Evolutionary conservation across 225 moss, liverwort and hornwort genomes (phyloP).

Genomic region (Marchantia paleacea): DNA sequence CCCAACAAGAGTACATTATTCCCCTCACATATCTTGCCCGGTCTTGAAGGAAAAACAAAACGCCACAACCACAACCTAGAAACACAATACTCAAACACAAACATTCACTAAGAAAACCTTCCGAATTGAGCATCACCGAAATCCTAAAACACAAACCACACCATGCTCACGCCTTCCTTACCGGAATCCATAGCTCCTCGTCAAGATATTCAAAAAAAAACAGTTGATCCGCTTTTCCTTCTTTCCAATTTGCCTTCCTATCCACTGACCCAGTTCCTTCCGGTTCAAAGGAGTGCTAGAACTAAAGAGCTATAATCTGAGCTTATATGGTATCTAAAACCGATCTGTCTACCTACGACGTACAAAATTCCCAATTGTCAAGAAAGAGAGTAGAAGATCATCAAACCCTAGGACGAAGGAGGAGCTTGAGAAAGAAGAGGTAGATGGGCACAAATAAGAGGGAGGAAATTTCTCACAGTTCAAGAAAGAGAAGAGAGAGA

Average conservation of each 20-base stretch:
- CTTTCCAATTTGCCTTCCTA: background rate
- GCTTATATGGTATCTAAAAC: background rate
- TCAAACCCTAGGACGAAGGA: constrained; percentile 5
- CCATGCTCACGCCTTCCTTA: constrained; percentile 6
- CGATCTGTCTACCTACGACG: constrained; percentile 9
- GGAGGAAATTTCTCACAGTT: background rate
- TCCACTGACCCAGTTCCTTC: background rate
- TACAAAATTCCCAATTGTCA: background rate
- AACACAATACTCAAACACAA: background rate
- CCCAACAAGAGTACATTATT: background rate
- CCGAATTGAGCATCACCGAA: background rate
- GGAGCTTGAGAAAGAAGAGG: background rate
- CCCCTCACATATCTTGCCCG: background rate
- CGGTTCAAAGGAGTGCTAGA: background rate
- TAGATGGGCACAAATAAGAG: background rate
- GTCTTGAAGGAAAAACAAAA: background rate
- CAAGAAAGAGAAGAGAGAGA: background rate
- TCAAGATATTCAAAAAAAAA: background rate
- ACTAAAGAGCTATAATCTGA: background rate
- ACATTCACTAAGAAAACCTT: background rate
- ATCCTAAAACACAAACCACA: background rate
- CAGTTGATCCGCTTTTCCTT: constrained; percentile 7
- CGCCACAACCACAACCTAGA: background rate
- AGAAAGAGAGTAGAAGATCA: background rate
- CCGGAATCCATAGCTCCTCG: constrained; percentile 23